Percentiles rank a stretch among this genome's conserved stretches.
Evolutionary conservation across 148 eudicot genomes (phyloP).

Genomic region (Limonium bicolor): DNA sequence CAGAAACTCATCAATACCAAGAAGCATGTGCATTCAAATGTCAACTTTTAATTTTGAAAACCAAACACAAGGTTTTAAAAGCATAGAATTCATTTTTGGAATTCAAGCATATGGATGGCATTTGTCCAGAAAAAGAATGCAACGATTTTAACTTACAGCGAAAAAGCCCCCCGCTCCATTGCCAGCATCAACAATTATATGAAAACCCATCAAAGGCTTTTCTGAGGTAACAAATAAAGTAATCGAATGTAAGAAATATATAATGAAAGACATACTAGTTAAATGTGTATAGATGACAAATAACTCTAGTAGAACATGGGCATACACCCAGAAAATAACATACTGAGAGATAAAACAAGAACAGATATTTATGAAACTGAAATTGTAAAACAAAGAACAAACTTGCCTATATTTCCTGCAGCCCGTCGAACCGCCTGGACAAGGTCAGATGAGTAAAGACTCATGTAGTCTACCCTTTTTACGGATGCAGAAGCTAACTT

Average conservation of each 20-base stretch:
- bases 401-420: constrained; percentile 68
- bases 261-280: neutral
- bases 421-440: constrained; percentile 87
- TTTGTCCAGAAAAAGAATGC: neutral
- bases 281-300: neutral
- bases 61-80: too few species aligned
- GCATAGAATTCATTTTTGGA: too few species aligned
- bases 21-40: too few species aligned
- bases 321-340: too few species aligned
- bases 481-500: constrained; percentile 30
- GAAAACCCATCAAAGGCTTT: constrained; percentile 95
- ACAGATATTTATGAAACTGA: too few species aligned
- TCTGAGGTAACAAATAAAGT: constrained; percentile 35
- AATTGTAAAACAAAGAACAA: constrained; percentile 2
- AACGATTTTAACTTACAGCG: constrained; percentile 36
- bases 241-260: neutral
- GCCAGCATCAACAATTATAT: constrained; percentile 95
- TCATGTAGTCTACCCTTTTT: constrained; percentile 76
- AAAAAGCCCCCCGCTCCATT: constrained; percentile 99
- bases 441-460: constrained; percentile 66
- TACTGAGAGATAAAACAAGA: too few species aligned
- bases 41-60: too few species aligned
- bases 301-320: too few species aligned
- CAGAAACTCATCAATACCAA: too few species aligned
- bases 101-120: too few species aligned